Base-by-base conservation (phyloP, 2,329 filamentous ascomycete species). In the Ustulina deusta region DNA sequence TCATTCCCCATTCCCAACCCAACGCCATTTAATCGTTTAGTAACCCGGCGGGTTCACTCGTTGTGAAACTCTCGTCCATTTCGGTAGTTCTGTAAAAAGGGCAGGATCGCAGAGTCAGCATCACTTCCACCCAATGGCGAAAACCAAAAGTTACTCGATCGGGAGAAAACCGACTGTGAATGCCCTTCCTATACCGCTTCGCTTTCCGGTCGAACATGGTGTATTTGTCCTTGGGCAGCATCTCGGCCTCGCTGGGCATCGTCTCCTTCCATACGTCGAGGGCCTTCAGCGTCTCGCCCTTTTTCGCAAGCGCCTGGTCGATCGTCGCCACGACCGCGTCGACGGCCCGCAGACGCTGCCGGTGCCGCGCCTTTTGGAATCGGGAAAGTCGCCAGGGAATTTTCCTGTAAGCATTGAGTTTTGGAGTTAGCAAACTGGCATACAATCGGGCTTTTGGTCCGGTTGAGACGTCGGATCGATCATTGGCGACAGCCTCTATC, bases 151-250 rank as follows among this genome's bases (percentile, higher is more conserved):
- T 32, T 36, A 6, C 22, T 11, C 34, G 22, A 20, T 17, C 5
- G 15, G 48, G 11, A 10, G 32, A 11, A n/a, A 64, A 89, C 93
- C 75, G 87, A 97, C 94, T 98, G 83, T 98, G 95, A 80, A 99
- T 94, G 63, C 94, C 93, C 89, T 99, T 99, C 79, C 96, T 87
- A 81, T 98, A 99, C 75, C 89, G 90, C 89, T 94, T 97, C 80
- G 92, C 94, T 82, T 98, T 97, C 75, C 94, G 90, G 81, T 97
- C 95, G 81, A 98, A 99, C 77, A 99, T 91, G 32, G 93, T 97
- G 83, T 99, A 99, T 83, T 99, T 99, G 83, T 99, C 96, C 81
- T 89, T 91, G 54, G 96, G 91, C 79, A 97, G 79, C 96, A 99
- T 99, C 85, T 98, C 94, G 77, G 89, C 87, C 86, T 99, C 96